Base-by-base conservation (phyloP, 495 filamentous ascomycete genomes). In the Terfezia boudieri region DNA sequence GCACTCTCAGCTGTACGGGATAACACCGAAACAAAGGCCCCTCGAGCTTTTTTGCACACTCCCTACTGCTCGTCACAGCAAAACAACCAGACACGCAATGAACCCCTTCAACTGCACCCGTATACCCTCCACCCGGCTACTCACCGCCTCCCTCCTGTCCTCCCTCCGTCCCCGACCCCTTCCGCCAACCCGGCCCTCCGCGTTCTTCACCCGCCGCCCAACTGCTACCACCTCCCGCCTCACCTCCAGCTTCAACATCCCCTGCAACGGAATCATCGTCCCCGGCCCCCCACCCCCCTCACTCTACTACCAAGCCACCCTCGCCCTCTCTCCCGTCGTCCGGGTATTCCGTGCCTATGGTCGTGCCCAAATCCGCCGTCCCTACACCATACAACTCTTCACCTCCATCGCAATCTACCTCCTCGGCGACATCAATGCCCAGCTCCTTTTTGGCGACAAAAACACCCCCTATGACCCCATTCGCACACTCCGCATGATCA, bases 351-450 rank as follows among this genome's bases (percentile, higher is more conserved):
- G 76, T 58, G 78, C 79, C 8, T 95, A 90, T 61, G 78, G 74
- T 11, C 73, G 81, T 32, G 73, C 74, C 12, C 84, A 90, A 66
- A 70, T 73, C 37, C 74, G 73, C 50, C 66, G 81, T 55, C 88
- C 88, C 8, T 85, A 82, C 63, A 66, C 73, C 9, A 93, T 85
- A 4, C 88, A 95, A 69, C 62, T 93, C 57, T 69, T 70, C 57
- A 86, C 77, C 58, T 76, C 82, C 48, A 67, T 94, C 36, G 71
- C 84, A 12, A 82, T 94, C 51, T 94, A 87, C 64, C 70, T 83
- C 14, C 75, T 75, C 43, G 85, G 86, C 12, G 88, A 95, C 65
- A 58, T 93, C 58, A 79, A 79, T 57, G 85, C 86, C 54, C 88
- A 95, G 67, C 57, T 74, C 14, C 53, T 75, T 6, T 76, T 75